Conservation (phyloP, 108 stramenopile genomes). For the Skeletonema menzelii region DNA sequence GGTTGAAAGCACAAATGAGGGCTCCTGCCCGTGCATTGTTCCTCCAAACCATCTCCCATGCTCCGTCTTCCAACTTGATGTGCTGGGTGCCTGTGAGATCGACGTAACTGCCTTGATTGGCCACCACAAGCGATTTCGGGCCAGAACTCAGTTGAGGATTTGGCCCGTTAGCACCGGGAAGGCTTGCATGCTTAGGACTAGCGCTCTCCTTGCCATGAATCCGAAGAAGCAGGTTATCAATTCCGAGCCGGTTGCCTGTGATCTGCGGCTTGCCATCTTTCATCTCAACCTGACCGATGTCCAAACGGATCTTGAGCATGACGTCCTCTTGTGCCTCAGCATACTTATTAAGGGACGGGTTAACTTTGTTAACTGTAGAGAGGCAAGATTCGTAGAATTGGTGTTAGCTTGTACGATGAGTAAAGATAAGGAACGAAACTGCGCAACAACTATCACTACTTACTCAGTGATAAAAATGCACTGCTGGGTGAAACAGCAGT, state of each 20-base stretch:
- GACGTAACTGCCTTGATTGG: slow-evolving; percentile 45
- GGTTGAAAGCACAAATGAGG: slow-evolving; percentile 59
- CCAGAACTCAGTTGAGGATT: slow-evolving; percentile 67
- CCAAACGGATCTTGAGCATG: slow-evolving; percentile 43
- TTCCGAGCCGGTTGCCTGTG: slow-evolving; percentile 30
- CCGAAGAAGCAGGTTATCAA: slow-evolving; percentile 36
- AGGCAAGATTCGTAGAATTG: not conserved
- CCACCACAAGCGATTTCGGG: slow-evolving; percentile 24
- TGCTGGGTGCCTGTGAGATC: slow-evolving; percentile 38
- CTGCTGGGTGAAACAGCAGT: not conserved
- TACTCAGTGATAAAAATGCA: not conserved
- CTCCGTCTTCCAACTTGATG: slow-evolving; percentile 48
- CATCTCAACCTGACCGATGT: slow-evolving; percentile 28
- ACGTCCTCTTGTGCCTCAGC: slow-evolving; percentile 33
- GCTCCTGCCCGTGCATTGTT: slow-evolving; percentile 53
- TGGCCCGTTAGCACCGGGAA: slow-evolving; percentile 70
- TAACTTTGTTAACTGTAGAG: slow-evolving; percentile 31
- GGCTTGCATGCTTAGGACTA: slow-evolving; percentile 23
- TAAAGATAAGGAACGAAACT: not conserved
- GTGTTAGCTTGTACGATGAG: not conserved
- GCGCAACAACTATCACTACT: not conserved
- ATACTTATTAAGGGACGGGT: slow-evolving; percentile 31
- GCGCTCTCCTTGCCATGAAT: slow-evolving; percentile 28
- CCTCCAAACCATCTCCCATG: slow-evolving; percentile 73
- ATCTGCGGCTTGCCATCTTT: slow-evolving; percentile 1